Evolutionary conservation across 306 rosid genomes (phyloP).

Genomic region (Ochetophila trinervis): DNA sequence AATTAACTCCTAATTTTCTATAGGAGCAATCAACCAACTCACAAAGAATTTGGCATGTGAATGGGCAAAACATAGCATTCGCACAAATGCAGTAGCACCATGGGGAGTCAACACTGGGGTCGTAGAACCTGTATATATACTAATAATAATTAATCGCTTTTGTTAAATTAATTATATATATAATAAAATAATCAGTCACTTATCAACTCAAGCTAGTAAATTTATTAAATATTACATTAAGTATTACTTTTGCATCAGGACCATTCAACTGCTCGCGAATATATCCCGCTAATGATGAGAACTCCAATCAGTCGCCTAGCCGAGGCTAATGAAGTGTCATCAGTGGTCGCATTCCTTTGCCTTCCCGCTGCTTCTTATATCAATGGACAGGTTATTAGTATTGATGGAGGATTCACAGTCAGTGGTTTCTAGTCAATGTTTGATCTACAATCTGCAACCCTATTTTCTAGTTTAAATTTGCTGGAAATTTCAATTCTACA

Average conservation of each 20-base stretch:
- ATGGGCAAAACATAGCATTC: slow-evolving; percentile 23
- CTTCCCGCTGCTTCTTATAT: slow-evolving; percentile 23
- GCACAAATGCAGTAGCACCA: slow-evolving; percentile 19
- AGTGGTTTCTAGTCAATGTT: not conserved
- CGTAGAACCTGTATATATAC: not conserved
- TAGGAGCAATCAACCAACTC: slow-evolving; percentile 26
- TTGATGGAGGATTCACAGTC: slow-evolving; percentile 16
- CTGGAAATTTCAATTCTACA: too few relatives aligned
- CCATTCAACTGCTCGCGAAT: not conserved
- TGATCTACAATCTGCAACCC: too few relatives aligned
- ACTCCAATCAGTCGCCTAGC: slow-evolving; percentile 14
- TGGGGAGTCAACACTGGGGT: slow-evolving; percentile 20
- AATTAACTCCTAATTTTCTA: not conserved
- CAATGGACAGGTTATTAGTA: slow-evolving; percentile 15
- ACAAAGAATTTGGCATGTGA: slow-evolving; percentile 26
- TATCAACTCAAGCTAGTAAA: not conserved
- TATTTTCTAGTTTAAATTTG: too few relatives aligned
- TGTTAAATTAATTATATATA: too few relatives aligned
- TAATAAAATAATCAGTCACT: too few relatives aligned
- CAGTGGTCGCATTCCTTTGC: slow-evolving; percentile 24
- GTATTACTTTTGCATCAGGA: not conserved
- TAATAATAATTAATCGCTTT: too few relatives aligned
- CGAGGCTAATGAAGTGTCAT: slow-evolving; percentile 20
- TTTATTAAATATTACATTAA: not conserved
- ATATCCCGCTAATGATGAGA: not conserved